These are phyloP conservation scores for Microbotryum scabiosae DNA, from an alignment of 1,284 basidiomycete species.

Conservation along the genomic window DNA sequence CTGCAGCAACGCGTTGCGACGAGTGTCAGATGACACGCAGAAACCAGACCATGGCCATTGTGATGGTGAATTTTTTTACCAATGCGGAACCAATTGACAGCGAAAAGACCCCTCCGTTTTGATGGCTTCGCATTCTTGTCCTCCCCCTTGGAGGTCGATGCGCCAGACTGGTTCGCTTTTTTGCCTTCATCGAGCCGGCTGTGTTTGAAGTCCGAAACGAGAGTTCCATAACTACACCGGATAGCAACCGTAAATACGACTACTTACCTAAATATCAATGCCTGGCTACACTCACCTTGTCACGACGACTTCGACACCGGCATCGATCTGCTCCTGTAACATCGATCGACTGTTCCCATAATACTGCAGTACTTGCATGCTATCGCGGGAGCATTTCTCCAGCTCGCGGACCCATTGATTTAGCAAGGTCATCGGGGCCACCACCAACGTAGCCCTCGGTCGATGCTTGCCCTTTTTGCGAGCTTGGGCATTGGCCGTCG, in stretches of 20 bases:
- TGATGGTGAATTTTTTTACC: conserved; percentile 13
- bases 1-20: conserved; percentile 29
- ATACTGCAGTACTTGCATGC: conserved; percentile 64
- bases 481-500: conserved; percentile 21
- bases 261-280: not conserved
- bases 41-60: not conserved
- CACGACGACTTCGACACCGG: conserved; percentile 63
- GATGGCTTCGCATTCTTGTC: conserved; percentile 4
- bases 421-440: conserved; percentile 85
- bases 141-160: conserved; percentile 6
- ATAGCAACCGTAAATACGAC: not conserved
- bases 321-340: conserved; percentile 55
- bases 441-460: conserved; percentile 67
- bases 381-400: conserved; percentile 54
- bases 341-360: conserved; percentile 75
- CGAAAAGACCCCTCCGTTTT: conserved; percentile 18
- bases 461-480: conserved; percentile 17
- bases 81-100: conserved; percentile 70
- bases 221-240: conserved; percentile 22
- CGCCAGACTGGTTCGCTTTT: not conserved
- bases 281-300: conserved; percentile 64
- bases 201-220: conserved; percentile 25
- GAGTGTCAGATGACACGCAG: not conserved
- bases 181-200: conserved; percentile 10
- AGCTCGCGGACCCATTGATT: conserved; percentile 88